Evolutionary conservation across 2,329 filamentous ascomycete genomes (phyloP).

Genomic region (Alternaria rosae): DNA sequence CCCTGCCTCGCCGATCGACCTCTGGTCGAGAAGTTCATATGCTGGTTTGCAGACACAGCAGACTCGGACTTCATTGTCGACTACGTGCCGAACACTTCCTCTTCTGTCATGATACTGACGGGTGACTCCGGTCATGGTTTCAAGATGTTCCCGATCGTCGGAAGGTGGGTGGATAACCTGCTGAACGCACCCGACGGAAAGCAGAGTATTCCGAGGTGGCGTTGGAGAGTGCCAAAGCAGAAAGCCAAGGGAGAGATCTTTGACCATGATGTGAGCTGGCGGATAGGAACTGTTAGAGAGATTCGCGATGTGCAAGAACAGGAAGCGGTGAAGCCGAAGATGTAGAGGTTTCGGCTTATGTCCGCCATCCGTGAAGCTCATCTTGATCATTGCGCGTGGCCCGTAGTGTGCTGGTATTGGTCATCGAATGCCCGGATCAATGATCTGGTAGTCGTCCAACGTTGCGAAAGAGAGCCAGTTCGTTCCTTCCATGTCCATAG

Average conservation of each 20-base stretch:
- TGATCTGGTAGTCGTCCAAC: conserved; percentile 49
- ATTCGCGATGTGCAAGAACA: conserved; percentile 26
- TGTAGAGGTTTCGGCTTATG: conserved; percentile 18
- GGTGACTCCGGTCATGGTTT: conserved; percentile 70
- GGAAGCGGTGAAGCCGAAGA: conserved; percentile 19
- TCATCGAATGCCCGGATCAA: conserved; percentile 15
- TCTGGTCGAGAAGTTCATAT: conserved; percentile 64
- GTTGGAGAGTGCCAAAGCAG: conserved; percentile 56
- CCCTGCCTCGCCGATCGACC: conserved; percentile 63
- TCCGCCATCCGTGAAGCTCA: background rate
- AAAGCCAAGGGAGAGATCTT: conserved; percentile 45
- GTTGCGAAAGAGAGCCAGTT: conserved; percentile 59
- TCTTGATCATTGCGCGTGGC: background rate
- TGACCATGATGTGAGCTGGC: conserved; percentile 59
- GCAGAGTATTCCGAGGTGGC: conserved; percentile 59
- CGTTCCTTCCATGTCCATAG: conserved; percentile 54
- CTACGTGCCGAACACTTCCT: conserved; percentile 59
- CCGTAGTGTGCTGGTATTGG: background rate
- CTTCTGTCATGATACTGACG: conserved; percentile 59
- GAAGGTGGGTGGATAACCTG: conserved; percentile 60
- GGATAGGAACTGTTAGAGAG: conserved; percentile 50
- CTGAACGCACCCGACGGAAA: conserved; percentile 49
- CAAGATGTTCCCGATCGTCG: conserved; percentile 69
- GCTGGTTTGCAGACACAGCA: conserved; percentile 69
- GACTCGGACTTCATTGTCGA: conserved; percentile 69